These are phyloP conservation scores for Albatrellus sp. DNA, from an alignment of 1,284 basidiomycete genomes.

Conservation along the genomic window DNA sequence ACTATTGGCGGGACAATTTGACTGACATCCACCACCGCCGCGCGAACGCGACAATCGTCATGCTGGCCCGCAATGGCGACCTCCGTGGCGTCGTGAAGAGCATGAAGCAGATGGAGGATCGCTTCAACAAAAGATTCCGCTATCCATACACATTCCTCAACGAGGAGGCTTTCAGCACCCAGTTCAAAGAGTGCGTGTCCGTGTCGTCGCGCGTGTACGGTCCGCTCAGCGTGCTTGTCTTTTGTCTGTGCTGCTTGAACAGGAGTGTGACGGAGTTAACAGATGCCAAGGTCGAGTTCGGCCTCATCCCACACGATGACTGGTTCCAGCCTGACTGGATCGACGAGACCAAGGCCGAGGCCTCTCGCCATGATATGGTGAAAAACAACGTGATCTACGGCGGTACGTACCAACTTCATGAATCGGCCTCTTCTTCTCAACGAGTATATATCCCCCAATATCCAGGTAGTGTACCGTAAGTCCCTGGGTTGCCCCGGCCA, in stretches of 20 bases:
- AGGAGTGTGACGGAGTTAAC: constrained; percentile 58
- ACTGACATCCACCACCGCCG: constrained; percentile 28
- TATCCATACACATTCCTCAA: constrained; percentile 81
- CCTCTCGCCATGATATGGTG: constrained; percentile 6
- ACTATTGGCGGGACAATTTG: constrained; percentile 32
- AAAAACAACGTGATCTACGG: constrained; percentile 37
- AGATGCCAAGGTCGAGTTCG: constrained; percentile 57
- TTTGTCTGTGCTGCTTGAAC: neutral
- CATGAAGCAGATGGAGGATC: constrained; percentile 64
- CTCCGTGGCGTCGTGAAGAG: constrained; percentile 55
- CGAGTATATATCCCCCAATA: neutral
- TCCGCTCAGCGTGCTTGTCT: neutral
- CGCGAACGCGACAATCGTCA: constrained; percentile 74
- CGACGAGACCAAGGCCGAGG: constrained; percentile 51
- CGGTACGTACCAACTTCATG: constrained; percentile 29
- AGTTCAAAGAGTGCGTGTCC: constrained; percentile 49
- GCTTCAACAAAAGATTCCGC: constrained; percentile 70
- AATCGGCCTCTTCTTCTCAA: neutral
- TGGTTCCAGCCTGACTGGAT: constrained; percentile 56
- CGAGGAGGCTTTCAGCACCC: constrained; percentile 59
- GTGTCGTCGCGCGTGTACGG: neutral
- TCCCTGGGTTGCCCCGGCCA: constrained; percentile 6
- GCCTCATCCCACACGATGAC: constrained; percentile 52
- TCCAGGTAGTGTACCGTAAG: constrained; percentile 52
- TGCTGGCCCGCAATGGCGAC: constrained; percentile 75